Evolutionary conservation across 768 basidiomycete genomes (phyloP), one percentile per base, ranked within the genome.

Genomic region (Leccinum subtestaceum): DNA sequence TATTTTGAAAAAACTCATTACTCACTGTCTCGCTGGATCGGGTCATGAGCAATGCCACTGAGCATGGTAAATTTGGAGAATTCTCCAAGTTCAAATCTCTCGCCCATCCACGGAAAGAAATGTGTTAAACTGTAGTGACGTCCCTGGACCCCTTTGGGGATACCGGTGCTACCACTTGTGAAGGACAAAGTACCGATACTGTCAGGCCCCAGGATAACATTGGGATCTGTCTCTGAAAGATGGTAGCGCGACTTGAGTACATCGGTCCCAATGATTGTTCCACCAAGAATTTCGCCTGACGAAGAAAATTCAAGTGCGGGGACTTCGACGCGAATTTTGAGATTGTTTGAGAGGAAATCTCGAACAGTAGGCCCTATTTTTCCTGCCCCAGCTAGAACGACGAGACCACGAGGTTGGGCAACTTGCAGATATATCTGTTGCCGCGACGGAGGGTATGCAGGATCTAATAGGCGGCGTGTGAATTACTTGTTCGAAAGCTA

Each of bases 81-180:
- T 58, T 86, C 79, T 38, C 79, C 77, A 51, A 99, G 75, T 2
- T 82, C 86, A 70, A 98, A 99, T 31, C 86, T 76, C 70, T 93
- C 77, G 21, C 89, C 89, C 97, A 99, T 98, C 97, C 97, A 99
- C 2, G 95, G 95, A 84, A 98, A 98, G 82, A 98, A 99, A 72
- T 98, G 97, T 0, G 97, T 99, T 63, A 99, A 76, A 64, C 91
- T 93, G 75, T 91, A 98, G 72, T 99, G 97, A 48, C 97, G 79
- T 0, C 97, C 97, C 60, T 84, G 84, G 19, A 99, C 96, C n/a
- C 96, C 96, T 77, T 99, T 98, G 0, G 97, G 97, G 49, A 98
- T 94, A 29, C 97, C 96, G 0, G 97, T 99, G 66, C 92, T 95
- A 55, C 97, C 97, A 65, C 91, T 95, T 1, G 97, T 99, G 77